A percentile compares a stretch with the other conserved stretches of the same genome.
Conservation (phyloP, 352 stramenopile species). For the Phytophthora boehmeriae region DNA sequence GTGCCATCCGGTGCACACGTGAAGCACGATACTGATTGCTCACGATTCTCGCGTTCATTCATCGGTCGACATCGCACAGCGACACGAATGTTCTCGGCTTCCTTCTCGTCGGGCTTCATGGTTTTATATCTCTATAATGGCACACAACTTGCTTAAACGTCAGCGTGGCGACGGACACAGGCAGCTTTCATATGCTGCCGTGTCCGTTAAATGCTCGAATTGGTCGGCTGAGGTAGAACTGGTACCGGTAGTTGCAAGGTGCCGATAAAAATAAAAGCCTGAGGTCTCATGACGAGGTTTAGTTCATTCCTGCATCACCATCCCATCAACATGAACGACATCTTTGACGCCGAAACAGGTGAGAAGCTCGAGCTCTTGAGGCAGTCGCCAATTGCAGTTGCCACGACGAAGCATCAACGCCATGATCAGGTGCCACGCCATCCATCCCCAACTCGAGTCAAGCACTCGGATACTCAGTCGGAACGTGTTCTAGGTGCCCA, state of each 20-base stretch:
- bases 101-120: conserved; percentile 83
- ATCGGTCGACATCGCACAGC: conserved; percentile 93
- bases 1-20: conserved; percentile 63
- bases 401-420: neutral
- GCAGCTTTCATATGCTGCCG: conserved; percentile 10
- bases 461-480: conserved; percentile 66
- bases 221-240: conserved; percentile 6
- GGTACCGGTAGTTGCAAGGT: conserved; percentile 16
- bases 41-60: conserved; percentile 85
- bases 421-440: neutral
- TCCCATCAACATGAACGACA: conserved; percentile 23
- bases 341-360: conserved; percentile 73
- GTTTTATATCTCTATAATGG: conserved; percentile 35
- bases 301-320: neutral
- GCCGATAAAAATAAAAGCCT: conserved; percentile 30
- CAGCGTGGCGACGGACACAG: conserved; percentile 3
- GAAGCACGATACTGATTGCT: conserved; percentile 80
- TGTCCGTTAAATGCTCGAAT: conserved; percentile 23
- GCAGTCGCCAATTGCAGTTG: conserved; percentile 2
- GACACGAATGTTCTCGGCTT: conserved; percentile 91
- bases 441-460: conserved; percentile 2
- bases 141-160: neutral
- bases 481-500: conserved; percentile 47
- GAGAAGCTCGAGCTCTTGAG: conserved; percentile 51
- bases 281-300: neutral